A percentile compares a stretch with the other conserved stretches of the same genome.
These are phyloP conservation scores for Boechera stricta DNA, from an alignment of 345 rosid species.

Conservation along the genomic window DNA sequence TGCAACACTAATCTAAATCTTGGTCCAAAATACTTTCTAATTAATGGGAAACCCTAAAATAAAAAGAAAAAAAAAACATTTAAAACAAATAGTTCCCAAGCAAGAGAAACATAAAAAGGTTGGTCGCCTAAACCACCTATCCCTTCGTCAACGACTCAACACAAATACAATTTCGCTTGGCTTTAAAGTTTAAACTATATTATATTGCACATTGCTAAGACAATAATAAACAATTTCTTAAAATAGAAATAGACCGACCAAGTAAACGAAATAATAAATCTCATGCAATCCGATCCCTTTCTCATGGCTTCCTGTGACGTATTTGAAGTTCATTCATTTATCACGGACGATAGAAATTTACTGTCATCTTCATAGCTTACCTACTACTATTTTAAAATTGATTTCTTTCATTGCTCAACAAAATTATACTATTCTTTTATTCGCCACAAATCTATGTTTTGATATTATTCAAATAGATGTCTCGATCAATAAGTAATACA, in stretches of 20 bases:
- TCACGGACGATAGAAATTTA: slow-evolving; percentile 24
- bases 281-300: slow-evolving; percentile 5
- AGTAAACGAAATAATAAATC: slow-evolving; percentile 8
- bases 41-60: neutral
- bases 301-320: slow-evolving; percentile 4
- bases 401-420: slow-evolving; percentile 8
- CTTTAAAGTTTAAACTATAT: neutral
- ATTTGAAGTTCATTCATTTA: slow-evolving; percentile 22
- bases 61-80: neutral
- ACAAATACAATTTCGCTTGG: neutral
- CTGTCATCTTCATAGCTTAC: slow-evolving; percentile 36
- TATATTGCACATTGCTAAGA: neutral
- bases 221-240: neutral
- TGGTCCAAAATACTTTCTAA: neutral
- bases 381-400: neutral
- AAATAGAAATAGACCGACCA: slow-evolving; percentile 32
- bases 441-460: neutral
- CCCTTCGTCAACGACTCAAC: slow-evolving; percentile 11
- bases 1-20: slow-evolving; percentile 5
- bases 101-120: slow-evolving; percentile 17
- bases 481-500: neutral
- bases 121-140: slow-evolving; percentile 36
- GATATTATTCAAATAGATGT: neutral
- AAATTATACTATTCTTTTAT: neutral
- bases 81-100: neutral